phyloP scores from a whole-genome alignment of 208 protist species.

The Leishmania mexicana region DNA sequence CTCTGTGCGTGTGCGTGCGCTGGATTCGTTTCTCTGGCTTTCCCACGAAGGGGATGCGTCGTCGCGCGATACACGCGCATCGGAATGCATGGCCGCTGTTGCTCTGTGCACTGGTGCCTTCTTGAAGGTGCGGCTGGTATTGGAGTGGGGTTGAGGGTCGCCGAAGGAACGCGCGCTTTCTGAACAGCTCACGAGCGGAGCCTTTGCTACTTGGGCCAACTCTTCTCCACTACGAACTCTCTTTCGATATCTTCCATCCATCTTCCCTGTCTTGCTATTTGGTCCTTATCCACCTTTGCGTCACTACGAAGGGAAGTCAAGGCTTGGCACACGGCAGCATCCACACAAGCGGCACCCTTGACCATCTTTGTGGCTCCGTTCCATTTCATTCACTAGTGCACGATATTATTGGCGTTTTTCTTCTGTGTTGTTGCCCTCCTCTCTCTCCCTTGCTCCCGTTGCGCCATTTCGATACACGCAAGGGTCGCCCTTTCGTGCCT shows the following conservation, averaged over 20 bases:
- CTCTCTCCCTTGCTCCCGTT: neutral
- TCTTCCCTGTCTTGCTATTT: neutral
- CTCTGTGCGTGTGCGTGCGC: neutral
- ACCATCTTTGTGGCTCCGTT: constrained; percentile 5
- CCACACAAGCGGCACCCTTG: neutral
- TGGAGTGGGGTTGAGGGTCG: neutral
- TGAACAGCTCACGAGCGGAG: neutral
- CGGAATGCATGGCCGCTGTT: neutral
- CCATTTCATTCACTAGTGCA: constrained; percentile 4
- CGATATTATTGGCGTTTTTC: too few relatives aligned
- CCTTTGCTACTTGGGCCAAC: neutral
- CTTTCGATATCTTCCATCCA: neutral
- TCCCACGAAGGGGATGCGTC: neutral
- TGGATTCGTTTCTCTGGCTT: neutral
- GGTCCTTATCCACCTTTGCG: neutral
- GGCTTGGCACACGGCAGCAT: neutral
- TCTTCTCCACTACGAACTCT: neutral
- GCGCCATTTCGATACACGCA: neutral
- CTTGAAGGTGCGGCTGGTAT: neutral
- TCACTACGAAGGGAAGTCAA: neutral
- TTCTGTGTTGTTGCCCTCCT: neutral
- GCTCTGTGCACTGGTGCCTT: neutral
- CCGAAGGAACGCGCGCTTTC: neutral
- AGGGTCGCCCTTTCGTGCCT: neutral
- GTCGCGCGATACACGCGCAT: neutral